These are phyloP conservation scores for Eurotiales sp. DNA, from an alignment of 2,329 filamentous ascomycete genomes.

Conservation along the genomic window DNA sequence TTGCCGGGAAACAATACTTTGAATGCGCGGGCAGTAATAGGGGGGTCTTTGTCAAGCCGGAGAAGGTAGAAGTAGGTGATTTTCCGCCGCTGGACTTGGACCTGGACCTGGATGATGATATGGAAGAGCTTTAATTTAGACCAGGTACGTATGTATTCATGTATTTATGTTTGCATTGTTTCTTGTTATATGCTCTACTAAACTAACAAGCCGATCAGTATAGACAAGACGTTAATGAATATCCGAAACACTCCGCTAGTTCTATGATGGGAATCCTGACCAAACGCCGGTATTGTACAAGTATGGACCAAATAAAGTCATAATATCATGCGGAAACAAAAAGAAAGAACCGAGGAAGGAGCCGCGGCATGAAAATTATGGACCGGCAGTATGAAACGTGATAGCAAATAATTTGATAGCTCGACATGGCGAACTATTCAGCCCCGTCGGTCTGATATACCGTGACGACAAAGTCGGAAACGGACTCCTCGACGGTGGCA, in stretches of 20 bases:
- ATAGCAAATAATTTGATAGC: neutral
- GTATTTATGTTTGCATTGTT: neutral
- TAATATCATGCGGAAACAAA: neutral
- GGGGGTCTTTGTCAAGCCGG: slow-evolving; percentile 60
- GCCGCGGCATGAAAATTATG: too few relatives aligned
- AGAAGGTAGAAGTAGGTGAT: slow-evolving; percentile 60
- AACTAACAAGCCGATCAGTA: neutral
- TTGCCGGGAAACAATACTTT: slow-evolving; percentile 54
- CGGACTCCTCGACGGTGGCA: slow-evolving; percentile 7
- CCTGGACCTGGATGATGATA: slow-evolving; percentile 52
- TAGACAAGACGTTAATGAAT: neutral
- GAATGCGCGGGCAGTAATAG: slow-evolving; percentile 46
- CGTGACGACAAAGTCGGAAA: slow-evolving; percentile 11
- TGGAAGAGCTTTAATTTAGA: slow-evolving; percentile 50
- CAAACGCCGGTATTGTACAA: neutral
- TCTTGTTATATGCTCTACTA: neutral
- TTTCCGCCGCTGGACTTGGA: slow-evolving; percentile 50
- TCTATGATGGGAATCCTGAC: neutral
- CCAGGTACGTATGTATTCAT: too few relatives aligned
- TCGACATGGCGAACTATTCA: neutral
- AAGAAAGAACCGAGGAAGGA: neutral
- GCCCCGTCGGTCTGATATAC: slow-evolving; percentile 6
- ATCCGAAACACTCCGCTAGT: neutral
- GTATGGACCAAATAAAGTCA: neutral
- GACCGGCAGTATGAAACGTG: too few relatives aligned